phyloP scores from a whole-genome alignment of 2,329 filamentous ascomycete species.

The Penicillium occitanis region DNA sequence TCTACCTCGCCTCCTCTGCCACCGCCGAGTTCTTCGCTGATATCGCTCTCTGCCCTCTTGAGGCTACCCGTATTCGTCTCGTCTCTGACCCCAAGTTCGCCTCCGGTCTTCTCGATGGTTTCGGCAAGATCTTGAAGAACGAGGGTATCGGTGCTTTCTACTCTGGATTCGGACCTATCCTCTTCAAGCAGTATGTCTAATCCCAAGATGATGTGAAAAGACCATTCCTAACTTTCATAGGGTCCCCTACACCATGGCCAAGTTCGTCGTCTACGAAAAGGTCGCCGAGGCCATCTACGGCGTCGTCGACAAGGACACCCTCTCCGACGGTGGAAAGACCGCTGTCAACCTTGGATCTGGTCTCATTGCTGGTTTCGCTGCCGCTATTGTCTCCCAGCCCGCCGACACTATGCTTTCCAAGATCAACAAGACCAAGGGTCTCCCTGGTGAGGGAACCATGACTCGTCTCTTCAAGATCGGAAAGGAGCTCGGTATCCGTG shows the following conservation, averaged over 20 bases:
- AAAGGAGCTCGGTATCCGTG: slow-evolving; percentile 77
- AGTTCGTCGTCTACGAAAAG: slow-evolving; percentile 94
- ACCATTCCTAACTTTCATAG: slow-evolving; percentile 41
- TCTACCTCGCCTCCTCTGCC: slow-evolving; percentile 71
- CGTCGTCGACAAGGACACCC: slow-evolving; percentile 66
- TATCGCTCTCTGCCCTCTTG: slow-evolving; percentile 78
- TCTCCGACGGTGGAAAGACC: slow-evolving; percentile 71
- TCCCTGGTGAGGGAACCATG: slow-evolving; percentile 79
- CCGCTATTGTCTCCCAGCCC: slow-evolving; percentile 82
- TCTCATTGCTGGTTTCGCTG: slow-evolving; percentile 82
- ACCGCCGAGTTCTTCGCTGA: slow-evolving; percentile 64
- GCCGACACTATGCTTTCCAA: slow-evolving; percentile 92
- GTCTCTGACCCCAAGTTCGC: slow-evolving; percentile 86
- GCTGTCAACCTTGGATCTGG: slow-evolving; percentile 81
- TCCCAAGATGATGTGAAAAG: no score
- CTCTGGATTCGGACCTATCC: slow-evolving; percentile 83
- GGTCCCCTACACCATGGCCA: slow-evolving; percentile 91
- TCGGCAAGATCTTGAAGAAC: slow-evolving; percentile 76
- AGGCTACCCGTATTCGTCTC: slow-evolving; percentile 91
- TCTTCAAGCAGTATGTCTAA: slow-evolving; percentile 72
- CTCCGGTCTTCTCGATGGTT: slow-evolving; percentile 73
- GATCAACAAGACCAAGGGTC: slow-evolving; percentile 93
- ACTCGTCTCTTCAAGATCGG: slow-evolving; percentile 83
- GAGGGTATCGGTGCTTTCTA: slow-evolving; percentile 87
- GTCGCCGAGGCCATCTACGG: slow-evolving; percentile 72